Percentiles rank a stretch among this genome's conserved stretches.
phyloP scores from a whole-genome alignment of 2,329 filamentous ascomycete species.

The Rasamsonia emersonii region DNA sequence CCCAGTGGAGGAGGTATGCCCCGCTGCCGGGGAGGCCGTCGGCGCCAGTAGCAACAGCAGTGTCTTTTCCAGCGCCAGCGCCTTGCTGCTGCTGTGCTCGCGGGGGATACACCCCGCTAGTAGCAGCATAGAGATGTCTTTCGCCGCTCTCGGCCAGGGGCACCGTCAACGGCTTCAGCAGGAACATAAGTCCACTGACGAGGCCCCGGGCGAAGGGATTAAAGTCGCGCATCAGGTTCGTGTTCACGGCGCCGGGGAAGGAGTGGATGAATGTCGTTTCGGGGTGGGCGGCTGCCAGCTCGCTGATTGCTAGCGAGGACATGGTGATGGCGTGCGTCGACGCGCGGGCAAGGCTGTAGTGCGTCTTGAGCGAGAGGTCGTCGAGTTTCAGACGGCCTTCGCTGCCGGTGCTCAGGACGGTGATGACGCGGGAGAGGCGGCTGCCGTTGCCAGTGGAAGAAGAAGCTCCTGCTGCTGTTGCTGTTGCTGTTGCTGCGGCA shows the following conservation, averaged over 20 bases:
- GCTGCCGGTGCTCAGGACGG: conserved; percentile 43
- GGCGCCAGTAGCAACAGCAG: conserved; percentile 9
- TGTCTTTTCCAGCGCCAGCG: neutral
- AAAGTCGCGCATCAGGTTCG: conserved; percentile 45
- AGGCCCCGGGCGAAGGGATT: conserved; percentile 9
- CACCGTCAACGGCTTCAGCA: conserved; percentile 9
- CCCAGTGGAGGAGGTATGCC: conserved; percentile 12
- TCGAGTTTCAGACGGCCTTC: conserved; percentile 41
- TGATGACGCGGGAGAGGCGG: conserved; percentile 44
- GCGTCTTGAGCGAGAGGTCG: conserved; percentile 32
- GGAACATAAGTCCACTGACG: neutral
- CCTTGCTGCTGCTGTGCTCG: conserved; percentile 3
- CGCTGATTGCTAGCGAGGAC: conserved; percentile 42
- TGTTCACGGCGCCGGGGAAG: conserved; percentile 41
- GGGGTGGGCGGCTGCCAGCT: conserved; percentile 40
- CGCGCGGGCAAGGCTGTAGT: conserved; percentile 16
- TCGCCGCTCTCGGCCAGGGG: conserved; percentile 14
- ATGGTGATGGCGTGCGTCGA: conserved; percentile 39
- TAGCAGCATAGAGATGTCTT: conserved; percentile 15
- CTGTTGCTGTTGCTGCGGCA: conserved; percentile 15
- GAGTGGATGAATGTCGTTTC: conserved; percentile 43
- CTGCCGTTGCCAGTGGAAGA: conserved; percentile 9
- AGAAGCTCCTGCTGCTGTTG: too few relatives aligned
- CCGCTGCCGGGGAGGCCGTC: conserved; percentile 13
- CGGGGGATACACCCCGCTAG: conserved; percentile 9